Evolutionary conservation across 331 rosid species (phyloP).

Genomic region (Acacia concinna): DNA sequence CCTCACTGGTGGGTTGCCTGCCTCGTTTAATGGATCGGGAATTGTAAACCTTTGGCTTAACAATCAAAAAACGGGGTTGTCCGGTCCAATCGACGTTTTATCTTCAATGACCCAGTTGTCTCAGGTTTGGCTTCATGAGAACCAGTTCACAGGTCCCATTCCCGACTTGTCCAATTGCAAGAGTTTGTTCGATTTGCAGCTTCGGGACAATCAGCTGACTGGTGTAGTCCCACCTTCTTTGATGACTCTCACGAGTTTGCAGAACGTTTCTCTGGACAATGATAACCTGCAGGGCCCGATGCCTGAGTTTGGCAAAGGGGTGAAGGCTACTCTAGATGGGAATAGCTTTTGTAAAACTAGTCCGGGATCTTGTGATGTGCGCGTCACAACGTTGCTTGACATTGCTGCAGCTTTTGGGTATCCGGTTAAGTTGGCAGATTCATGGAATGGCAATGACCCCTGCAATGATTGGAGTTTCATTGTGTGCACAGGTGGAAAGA

Average conservation of each 20-base stretch:
- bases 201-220: conserved; percentile 58
- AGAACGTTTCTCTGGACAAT: conserved; percentile 55
- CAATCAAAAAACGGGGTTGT: conserved; percentile 54
- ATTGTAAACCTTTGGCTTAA: conserved; percentile 55
- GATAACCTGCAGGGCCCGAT: conserved; percentile 65
- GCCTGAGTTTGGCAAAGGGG: conserved; percentile 46
- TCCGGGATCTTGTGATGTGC: conserved; percentile 53
- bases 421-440: conserved; percentile 48
- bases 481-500: conserved; percentile 42
- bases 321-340: conserved; percentile 30
- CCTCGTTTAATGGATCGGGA: conserved; percentile 43
- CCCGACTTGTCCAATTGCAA: conserved; percentile 59
- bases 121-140: conserved; percentile 75
- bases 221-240: conserved; percentile 62
- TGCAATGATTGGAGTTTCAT: conserved; percentile 53
- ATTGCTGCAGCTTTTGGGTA: conserved; percentile 55
- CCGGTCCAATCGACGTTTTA: conserved; percentile 54
- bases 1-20: conserved; percentile 58
- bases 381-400: conserved; percentile 55
- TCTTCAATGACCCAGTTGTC: conserved; percentile 49
- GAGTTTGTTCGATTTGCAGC: conserved; percentile 59
- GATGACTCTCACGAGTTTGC: conserved; percentile 39
- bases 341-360: conserved; percentile 49
- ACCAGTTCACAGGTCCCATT: conserved; percentile 57
- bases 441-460: conserved; percentile 56